Percentiles rank a stretch among this genome's conserved stretches.
Evolutionary conservation across 495 filamentous ascomycete genomes (phyloP).

Genomic region (Xylaria cubensis): DNA sequence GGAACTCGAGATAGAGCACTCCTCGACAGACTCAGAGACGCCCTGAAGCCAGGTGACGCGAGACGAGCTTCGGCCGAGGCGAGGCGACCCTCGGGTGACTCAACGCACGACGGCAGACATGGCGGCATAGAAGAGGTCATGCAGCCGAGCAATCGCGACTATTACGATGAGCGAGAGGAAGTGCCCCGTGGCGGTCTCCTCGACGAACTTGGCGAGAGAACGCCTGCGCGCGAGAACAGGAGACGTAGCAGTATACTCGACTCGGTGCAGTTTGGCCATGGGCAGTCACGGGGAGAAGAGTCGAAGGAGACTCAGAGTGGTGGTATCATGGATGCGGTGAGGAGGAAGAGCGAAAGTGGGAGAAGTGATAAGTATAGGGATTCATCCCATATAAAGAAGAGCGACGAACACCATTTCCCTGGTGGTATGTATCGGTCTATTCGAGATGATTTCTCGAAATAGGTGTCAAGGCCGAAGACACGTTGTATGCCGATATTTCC

Average conservation of each 20-base stretch:
- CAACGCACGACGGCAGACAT: conserved; percentile 18
- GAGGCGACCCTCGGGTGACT: neutral
- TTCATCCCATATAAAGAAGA: neutral
- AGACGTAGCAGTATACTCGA: conserved; percentile 2
- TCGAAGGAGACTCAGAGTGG: neutral
- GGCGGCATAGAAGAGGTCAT: conserved; percentile 25
- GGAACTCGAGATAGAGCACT: conserved; percentile 22
- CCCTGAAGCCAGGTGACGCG: conserved; percentile 21
- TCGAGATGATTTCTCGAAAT: conserved; percentile 22
- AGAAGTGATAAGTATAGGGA: conserved; percentile 11
- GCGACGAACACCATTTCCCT: neutral
- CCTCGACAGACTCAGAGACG: conserved; percentile 25
- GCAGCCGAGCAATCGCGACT: conserved; percentile 20
- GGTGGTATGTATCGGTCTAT: conserved; percentile 8
- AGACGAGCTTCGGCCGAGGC: too few species aligned
- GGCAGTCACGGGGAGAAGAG: neutral
- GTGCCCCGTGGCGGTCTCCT: conserved; percentile 4
- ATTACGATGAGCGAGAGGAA: conserved; percentile 19
- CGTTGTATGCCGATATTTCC: neutral
- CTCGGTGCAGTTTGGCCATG: neutral
- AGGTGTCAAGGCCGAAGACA: neutral
- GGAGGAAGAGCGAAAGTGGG: neutral
- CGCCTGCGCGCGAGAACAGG: neutral
- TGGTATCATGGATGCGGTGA: neutral
- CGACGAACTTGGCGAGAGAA: conserved; percentile 8